Evolutionary conservation across 495 filamentous ascomycete genomes (phyloP), one percentile per base, ranked within the genome.

Genomic region (Podospora tetraspora): DNA sequence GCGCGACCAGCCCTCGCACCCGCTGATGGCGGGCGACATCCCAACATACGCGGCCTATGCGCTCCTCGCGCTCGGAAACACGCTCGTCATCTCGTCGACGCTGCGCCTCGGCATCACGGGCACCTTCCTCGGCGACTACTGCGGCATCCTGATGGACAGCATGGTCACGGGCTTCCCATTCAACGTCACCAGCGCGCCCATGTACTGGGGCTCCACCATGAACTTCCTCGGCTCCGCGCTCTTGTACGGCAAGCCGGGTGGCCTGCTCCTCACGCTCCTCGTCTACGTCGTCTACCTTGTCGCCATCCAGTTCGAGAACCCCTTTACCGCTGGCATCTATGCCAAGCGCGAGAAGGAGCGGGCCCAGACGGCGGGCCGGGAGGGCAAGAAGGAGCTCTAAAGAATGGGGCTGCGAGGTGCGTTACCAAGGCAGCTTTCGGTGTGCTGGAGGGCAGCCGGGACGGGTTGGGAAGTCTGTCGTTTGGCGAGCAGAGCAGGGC

Each of bases 71-170:
- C 66, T 82, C 56, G 96, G 95, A 59, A 97, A 97, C 74, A 79
- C 91, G 64, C 87, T 99, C 21, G 95, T 99, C 27, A 76, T 98
- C 21, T 88, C 89, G 30, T 92, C 88, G 68, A 98, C 96, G 82
- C 97, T 89, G 87, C 90, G 88, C 29, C 86, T 99, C n/a, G 95
- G 95, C 59, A 84, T 99, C 69, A 98, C 95, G 11, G 96, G 95
- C 66, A 99, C 95, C 70, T 99, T 97, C 78, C 83, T 99, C 27
- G 95, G 95, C 66, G 95, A 99, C 82, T 99, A 99, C 82, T 99
- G 97, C 74, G 95, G 95, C 52, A 98, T 99, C 75, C 83, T 99
- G 70, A 96, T 98, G 95, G 93, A 97, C 75, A 84, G 87, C 74
- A 92, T 91, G 61, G 93, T 99, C 59, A 96, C 92, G 6, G 88